A percentile compares a stretch with the other conserved stretches of the same genome.
Conservation (phyloP, 225 moss, liverwort and hornwort species). For the Antitrichia curtipendula region DNA sequence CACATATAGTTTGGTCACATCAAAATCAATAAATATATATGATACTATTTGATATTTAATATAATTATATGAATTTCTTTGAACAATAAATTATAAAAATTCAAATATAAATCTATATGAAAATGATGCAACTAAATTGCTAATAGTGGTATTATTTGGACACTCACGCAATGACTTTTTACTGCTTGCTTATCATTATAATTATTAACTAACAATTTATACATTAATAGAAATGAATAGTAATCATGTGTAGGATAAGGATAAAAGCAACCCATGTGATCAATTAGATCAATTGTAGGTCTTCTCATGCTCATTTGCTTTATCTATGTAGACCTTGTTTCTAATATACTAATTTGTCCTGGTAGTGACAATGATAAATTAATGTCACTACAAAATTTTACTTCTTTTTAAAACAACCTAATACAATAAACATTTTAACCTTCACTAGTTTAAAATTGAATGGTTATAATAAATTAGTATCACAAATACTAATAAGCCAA, state of each 20-base stretch:
- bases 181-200: background rate
- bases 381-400: background rate
- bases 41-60: background rate
- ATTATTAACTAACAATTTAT: background rate
- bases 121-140: background rate
- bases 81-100: background rate
- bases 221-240: background rate
- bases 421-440: background rate
- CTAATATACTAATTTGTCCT: fast-evolving
- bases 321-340: background rate
- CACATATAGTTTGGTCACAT: background rate
- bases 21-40: background rate
- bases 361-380: fast-evolving
- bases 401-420: background rate
- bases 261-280: fast-evolving
- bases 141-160: background rate
- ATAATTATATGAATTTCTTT: background rate
- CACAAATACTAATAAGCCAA: background rate
- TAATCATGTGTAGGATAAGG: too few species aligned
- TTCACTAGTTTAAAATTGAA: background rate
- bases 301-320: background rate
- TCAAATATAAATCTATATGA: background rate
- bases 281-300: background rate
- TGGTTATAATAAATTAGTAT: too few species aligned
- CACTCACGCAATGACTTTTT: background rate